phyloP scores from a whole-genome alignment of 768 basidiomycete genomes.

The Termitomyces sp. region DNA sequence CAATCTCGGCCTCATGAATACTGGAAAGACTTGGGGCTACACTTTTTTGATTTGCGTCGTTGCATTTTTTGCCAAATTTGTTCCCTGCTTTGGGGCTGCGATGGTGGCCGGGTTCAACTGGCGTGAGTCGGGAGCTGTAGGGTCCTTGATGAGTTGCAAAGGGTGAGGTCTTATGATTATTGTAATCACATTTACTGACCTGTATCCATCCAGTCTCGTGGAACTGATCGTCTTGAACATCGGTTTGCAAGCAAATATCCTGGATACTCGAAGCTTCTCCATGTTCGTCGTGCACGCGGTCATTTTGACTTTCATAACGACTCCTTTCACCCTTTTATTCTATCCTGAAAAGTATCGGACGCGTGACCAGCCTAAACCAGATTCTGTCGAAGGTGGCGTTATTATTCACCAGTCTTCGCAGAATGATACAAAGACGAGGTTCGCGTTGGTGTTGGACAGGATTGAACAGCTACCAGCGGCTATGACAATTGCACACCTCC shows the following conservation, averaged over 20 bases:
- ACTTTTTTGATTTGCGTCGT: slow-evolving; percentile 68
- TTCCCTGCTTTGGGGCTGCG: slow-evolving; percentile 62
- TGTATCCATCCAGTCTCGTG: slow-evolving; percentile 47
- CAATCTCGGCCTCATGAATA: slow-evolving; percentile 72
- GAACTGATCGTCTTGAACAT: slow-evolving; percentile 93
- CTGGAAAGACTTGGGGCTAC: slow-evolving; percentile 80
- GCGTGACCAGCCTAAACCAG: slow-evolving; percentile 22
- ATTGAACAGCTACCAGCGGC: slow-evolving; percentile 78
- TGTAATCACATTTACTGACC: not conserved
- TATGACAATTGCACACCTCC: slow-evolving; percentile 77
- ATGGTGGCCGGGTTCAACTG: slow-evolving; percentile 57
- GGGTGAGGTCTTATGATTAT: slow-evolving; percentile 42
- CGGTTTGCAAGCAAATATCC: slow-evolving; percentile 65
- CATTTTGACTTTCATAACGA: slow-evolving; percentile 79
- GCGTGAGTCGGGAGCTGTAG: slow-evolving; percentile 82
- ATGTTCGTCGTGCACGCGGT: slow-evolving; percentile 86
- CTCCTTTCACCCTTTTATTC: slow-evolving; percentile 73
- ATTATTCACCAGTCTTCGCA: slow-evolving; percentile 18
- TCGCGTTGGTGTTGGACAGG: slow-evolving; percentile 73
- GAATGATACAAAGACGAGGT: slow-evolving; percentile 52
- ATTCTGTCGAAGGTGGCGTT: slow-evolving; percentile 20
- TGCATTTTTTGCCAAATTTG: slow-evolving; percentile 78
- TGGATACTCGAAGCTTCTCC: slow-evolving; percentile 68
- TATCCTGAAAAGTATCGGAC: slow-evolving; percentile 67
- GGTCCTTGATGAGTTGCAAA: slow-evolving; percentile 88